These are phyloP conservation scores for Eimeria falciformis DNA, from an alignment of 169 alveolate genomes.

Conservation along the genomic window DNA sequence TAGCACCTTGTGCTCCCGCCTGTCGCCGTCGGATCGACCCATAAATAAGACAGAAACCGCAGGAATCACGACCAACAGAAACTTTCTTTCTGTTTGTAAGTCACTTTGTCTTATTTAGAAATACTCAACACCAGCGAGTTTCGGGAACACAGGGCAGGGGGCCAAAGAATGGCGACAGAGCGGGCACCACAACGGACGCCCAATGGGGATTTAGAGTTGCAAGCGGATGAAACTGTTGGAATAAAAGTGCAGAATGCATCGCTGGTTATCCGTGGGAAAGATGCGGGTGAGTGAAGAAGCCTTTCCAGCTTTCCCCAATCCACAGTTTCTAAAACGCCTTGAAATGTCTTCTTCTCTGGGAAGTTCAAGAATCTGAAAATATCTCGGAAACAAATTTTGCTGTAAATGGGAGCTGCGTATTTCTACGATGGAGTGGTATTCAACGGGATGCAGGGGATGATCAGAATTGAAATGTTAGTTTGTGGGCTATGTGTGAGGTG, in stretches of 20 bases:
- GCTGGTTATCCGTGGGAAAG: slow-evolving; percentile 34
- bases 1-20: not conserved
- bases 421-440: not conserved
- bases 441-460: not conserved
- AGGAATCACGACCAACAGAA: no score
- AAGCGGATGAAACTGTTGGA: slow-evolving; percentile 38
- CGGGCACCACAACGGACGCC: slow-evolving; percentile 45
- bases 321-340: no score
- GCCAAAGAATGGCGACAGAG: not conserved
- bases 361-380: no score
- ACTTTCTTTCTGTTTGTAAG: no score
- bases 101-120: not conserved
- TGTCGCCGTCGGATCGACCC: no score
- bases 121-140: not conserved
- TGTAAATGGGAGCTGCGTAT: not conserved
- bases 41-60: no score
- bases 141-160: not conserved
- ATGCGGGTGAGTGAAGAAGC: slow-evolving; percentile 27
- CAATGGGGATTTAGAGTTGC: slow-evolving; percentile 58
- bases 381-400: not conserved
- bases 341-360: no score
- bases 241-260: slow-evolving; percentile 21
- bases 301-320: no score
- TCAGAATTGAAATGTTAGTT: not conserved
- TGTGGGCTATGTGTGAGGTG: not conserved